These are phyloP conservation scores for Proliferodiscus dingleyae DNA, from an alignment of 2,329 filamentous ascomycete genomes.

Conservation along the genomic window DNA sequence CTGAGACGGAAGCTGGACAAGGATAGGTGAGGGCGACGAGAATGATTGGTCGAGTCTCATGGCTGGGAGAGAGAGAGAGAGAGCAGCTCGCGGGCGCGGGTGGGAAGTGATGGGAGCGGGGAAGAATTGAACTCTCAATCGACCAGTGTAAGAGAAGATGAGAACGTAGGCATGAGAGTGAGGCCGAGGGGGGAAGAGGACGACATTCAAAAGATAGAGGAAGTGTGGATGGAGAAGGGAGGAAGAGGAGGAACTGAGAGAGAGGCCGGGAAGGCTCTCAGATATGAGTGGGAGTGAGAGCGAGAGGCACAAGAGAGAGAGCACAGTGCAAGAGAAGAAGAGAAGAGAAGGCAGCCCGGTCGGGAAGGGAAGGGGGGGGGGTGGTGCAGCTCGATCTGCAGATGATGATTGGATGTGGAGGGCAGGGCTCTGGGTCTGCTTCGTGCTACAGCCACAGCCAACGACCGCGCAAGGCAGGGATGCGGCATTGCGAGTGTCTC, in stretches of 20 bases:
- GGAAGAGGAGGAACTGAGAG: constrained; percentile 1
- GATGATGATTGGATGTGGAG: constrained; percentile 8
- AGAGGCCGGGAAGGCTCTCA: constrained; percentile 10
- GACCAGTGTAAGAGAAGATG: constrained; percentile 1
- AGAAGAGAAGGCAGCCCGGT: not conserved
- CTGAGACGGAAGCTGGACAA: constrained; percentile 26
- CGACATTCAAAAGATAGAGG: not conserved
- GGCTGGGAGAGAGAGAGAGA: constrained; percentile 5
- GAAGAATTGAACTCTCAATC: not conserved
- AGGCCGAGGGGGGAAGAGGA: constrained; percentile 2
- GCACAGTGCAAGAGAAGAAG: too few species aligned
- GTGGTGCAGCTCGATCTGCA: not conserved
- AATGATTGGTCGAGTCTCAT: constrained; percentile 28
- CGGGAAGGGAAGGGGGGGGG: constrained; percentile 3
- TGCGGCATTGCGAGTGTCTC: too few species aligned
- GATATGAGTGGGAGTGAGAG: not conserved
- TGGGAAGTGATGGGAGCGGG: not conserved
- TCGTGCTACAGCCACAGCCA: too few species aligned
- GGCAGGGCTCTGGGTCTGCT: constrained; percentile 7
- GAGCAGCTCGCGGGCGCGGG: constrained; percentile 3
- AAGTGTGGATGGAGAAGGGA: constrained; percentile 4
- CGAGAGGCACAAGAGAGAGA: too few species aligned
- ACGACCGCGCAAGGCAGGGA: too few species aligned
- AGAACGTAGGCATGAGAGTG: constrained; percentile 1
- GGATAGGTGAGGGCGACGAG: constrained; percentile 25